phyloP scores from a whole-genome alignment of 805 yeast genomes.

The Kuraishia cidri region DNA sequence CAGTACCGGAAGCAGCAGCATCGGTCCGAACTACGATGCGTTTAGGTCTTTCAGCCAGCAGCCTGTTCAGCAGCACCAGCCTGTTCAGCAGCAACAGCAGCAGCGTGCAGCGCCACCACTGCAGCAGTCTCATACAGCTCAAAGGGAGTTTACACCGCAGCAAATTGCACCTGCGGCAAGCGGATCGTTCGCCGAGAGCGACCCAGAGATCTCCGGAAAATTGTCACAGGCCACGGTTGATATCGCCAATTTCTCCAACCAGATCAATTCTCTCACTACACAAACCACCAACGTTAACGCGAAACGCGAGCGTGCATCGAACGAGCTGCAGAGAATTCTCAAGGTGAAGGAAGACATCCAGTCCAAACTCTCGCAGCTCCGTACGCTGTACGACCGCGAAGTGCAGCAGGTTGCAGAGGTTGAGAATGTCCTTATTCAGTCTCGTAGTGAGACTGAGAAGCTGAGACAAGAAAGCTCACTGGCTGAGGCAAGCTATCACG shows the following conservation, averaged over 20 bases:
- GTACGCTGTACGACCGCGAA: conserved; percentile 70
- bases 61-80: conserved; percentile 10
- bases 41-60: conserved; percentile 17
- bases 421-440: conserved; percentile 48
- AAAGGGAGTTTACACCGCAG: conserved; percentile 8
- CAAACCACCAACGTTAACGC: conserved; percentile 68
- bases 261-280: conserved; percentile 65
- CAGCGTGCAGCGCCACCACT: conserved; percentile 4
- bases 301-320: conserved; percentile 66
- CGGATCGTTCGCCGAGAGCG: conserved; percentile 47
- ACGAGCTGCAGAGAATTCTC: conserved; percentile 63
- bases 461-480: conserved; percentile 65
- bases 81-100: conserved; percentile 9
- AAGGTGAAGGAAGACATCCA: conserved; percentile 65
- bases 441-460: conserved; percentile 59
- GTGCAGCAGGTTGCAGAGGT: conserved; percentile 67
- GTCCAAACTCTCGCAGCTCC: conserved; percentile 54
- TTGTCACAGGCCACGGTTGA: conserved; percentile 76
- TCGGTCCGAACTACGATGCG: conserved; percentile 40
- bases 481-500: conserved; percentile 71
- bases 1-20: conserved; percentile 3
- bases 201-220: conserved; percentile 50
- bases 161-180: conserved; percentile 15
- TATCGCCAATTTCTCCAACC: conserved; percentile 79
- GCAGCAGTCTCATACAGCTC: conserved; percentile 3